Conservation (phyloP, 495 filamentous ascomycete genomes). For the Neurospora sp. region DNA sequence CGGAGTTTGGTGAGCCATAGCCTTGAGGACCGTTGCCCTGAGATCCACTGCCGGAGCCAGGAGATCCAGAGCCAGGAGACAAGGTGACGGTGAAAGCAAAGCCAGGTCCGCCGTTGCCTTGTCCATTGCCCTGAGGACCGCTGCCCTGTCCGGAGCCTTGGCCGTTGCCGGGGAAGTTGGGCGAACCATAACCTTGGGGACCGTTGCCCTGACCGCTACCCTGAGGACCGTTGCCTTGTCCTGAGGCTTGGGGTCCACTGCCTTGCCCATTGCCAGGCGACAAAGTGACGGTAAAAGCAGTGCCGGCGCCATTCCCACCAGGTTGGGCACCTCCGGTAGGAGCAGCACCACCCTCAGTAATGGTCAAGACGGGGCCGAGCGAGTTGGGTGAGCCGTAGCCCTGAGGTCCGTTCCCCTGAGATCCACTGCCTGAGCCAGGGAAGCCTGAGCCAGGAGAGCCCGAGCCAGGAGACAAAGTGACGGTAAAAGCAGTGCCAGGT, state of each 20-base stretch:
- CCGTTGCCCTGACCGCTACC: not conserved
- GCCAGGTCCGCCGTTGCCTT: not conserved
- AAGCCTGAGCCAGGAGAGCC: not conserved
- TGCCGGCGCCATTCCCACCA: not conserved
- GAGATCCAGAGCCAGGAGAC: not conserved
- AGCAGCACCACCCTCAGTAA: not conserved
- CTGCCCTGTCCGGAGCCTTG: not conserved
- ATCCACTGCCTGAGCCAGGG: not conserved
- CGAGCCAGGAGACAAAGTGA: not conserved
- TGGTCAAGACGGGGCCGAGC: not conserved
- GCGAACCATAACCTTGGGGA: not conserved
- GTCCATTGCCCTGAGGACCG: not conserved
- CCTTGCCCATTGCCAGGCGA: not conserved
- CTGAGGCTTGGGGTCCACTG: not conserved
- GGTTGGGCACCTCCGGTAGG: not conserved
- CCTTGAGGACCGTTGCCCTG: not conserved
- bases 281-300: not conserved
- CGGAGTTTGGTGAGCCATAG: not conserved
- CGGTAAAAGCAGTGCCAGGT: not conserved
- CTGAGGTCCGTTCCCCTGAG: not conserved
- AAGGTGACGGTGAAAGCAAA: not conserved
- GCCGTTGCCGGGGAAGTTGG: not conserved
- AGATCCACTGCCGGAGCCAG: not conserved
- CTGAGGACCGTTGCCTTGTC: not conserved
- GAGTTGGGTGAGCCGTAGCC: not conserved